These are phyloP conservation scores for Anacardium occidentale DNA, from an alignment of 345 rosid genomes.

Conservation along the genomic window DNA sequence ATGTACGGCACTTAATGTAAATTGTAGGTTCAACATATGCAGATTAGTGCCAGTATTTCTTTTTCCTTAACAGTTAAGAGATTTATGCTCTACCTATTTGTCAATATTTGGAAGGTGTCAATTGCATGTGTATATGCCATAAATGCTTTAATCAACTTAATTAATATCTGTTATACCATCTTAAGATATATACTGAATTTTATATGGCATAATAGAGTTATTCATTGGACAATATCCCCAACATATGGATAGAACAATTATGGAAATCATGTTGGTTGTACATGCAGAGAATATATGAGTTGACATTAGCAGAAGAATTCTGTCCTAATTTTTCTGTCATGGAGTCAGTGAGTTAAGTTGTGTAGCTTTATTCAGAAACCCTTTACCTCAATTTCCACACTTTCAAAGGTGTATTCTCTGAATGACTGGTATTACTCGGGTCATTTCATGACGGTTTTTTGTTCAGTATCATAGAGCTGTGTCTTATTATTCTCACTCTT, in stretches of 20 bases:
- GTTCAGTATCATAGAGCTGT: background rate
- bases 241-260: too few relatives aligned
- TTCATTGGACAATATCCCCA: too few relatives aligned
- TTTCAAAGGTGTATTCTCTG: background rate
- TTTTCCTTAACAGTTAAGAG: background rate
- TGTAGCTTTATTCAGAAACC: too few relatives aligned
- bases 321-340: background rate
- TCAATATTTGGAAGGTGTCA: background rate
- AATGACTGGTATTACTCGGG: background rate
- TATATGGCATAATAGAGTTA: background rate
- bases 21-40: background rate
- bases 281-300: background rate
- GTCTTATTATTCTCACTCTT: background rate
- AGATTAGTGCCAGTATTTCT: background rate
- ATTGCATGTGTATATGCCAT: background rate
- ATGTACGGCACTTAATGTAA: too few relatives aligned
- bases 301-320: background rate
- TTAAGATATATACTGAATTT: background rate
- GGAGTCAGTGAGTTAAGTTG: too few relatives aligned
- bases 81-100: background rate
- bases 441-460: background rate
- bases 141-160: background rate
- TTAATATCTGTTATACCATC: background rate
- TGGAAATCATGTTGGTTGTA: background rate
- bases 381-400: too few relatives aligned